A percentile compares a stretch with the other conserved stretches of the same genome.
These are phyloP conservation scores for Eragrostis tef DNA, from an alignment of 202 grass and related monocot species.

Conservation along the genomic window DNA sequence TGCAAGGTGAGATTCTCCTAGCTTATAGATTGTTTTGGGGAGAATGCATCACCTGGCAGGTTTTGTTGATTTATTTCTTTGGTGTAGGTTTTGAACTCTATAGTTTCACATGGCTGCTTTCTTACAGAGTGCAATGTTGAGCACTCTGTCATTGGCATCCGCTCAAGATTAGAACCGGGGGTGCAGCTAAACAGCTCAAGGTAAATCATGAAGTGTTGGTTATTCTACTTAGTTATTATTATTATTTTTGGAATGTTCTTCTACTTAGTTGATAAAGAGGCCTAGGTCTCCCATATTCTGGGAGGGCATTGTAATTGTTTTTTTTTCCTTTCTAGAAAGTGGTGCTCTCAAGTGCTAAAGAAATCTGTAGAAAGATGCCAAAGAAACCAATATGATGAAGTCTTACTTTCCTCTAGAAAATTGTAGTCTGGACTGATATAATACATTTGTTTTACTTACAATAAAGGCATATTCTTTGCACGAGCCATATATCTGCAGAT, in stretches of 20 bases:
- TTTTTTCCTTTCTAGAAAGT: not conserved
- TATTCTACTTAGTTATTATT: no score
- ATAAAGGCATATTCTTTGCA: no score
- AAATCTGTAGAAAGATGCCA: no score
- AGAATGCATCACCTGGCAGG: not conserved
- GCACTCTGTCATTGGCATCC: conserved; percentile 76
- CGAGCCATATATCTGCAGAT: no score
- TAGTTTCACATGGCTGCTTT: conserved; percentile 82
- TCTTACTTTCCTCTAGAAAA: no score
- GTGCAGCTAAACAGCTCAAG: conserved; percentile 76
- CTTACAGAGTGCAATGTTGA: conserved; percentile 69
- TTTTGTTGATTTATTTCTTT: conserved; percentile 29
- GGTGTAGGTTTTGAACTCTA: conserved; percentile 67
- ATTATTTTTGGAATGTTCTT: no score
- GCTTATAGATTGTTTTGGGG: not conserved
- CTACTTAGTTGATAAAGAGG: not conserved
- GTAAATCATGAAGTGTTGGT: conserved; percentile 40
- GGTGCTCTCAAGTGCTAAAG: not conserved
- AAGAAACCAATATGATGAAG: no score
- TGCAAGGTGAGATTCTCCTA: conserved; percentile 58
- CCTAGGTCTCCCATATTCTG: not conserved
- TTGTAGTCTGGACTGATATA: no score
- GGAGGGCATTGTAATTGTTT: not conserved
- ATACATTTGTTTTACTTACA: no score
- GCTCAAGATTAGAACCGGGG: conserved; percentile 65